A percentile compares a stretch with the other conserved stretches of the same genome.
These are phyloP conservation scores for Ogataea nitratoaversa DNA, from an alignment of 805 yeast genomes.

Conservation along the genomic window DNA sequence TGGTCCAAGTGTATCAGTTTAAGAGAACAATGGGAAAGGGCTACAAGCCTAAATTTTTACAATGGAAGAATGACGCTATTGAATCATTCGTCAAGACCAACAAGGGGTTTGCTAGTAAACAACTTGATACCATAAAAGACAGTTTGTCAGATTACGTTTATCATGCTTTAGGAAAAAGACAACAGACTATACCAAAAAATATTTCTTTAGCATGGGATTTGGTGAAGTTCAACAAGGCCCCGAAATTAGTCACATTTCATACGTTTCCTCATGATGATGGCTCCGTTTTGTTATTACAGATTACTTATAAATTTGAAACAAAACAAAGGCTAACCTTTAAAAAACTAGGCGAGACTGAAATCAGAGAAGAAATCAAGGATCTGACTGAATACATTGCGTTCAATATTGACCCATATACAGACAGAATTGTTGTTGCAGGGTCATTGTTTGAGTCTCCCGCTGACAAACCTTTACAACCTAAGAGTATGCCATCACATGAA, in stretches of 20 bases:
- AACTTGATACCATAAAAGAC: slow-evolving; percentile 43
- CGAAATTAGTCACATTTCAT: slow-evolving; percentile 68
- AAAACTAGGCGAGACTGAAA: slow-evolving; percentile 38
- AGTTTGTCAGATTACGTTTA: slow-evolving; percentile 59
- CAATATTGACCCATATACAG: slow-evolving; percentile 55
- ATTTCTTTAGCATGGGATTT: slow-evolving; percentile 73
- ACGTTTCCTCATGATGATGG: slow-evolving; percentile 42
- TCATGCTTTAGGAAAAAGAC: slow-evolving; percentile 51
- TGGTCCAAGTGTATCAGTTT: slow-evolving; percentile 46
- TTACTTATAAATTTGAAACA: slow-evolving; percentile 60
- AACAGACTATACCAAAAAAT: slow-evolving; percentile 51
- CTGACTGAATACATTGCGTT: slow-evolving; percentile 60
- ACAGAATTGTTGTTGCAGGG: slow-evolving; percentile 58
- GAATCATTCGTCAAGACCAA: slow-evolving; percentile 75
- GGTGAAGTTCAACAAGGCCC: slow-evolving; percentile 61
- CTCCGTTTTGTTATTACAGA: slow-evolving; percentile 38
- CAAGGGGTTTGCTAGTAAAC: slow-evolving; percentile 66
- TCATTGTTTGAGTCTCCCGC: slow-evolving; percentile 59
- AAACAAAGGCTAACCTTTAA: slow-evolving; percentile 53
- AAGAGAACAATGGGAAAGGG: slow-evolving; percentile 31
- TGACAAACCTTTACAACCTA: slow-evolving; percentile 30
- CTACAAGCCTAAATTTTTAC: slow-evolving; percentile 58
- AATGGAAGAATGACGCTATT: slow-evolving; percentile 85
- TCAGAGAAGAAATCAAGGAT: slow-evolving; percentile 43
- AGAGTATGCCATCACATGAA: slow-evolving; percentile 24